Evolutionary conservation across 2,329 filamentous ascomycete species (phyloP).

Genomic region (Coniochaeta prunicola): DNA sequence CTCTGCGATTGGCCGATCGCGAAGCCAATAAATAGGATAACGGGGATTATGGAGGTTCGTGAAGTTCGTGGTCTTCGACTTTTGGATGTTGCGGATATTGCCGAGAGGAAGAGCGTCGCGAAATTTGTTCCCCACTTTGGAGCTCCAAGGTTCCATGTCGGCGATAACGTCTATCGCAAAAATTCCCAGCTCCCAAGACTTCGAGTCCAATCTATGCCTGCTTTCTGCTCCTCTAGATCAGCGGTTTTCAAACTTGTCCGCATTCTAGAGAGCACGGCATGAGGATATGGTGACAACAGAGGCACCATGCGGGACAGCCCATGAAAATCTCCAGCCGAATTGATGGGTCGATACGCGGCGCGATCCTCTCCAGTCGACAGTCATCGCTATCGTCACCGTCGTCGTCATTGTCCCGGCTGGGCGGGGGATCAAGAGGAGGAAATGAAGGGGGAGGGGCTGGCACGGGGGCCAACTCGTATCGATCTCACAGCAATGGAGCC

Average conservation of each 20-base stretch:
- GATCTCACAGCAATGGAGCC: not conserved
- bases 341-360: constrained; percentile 52
- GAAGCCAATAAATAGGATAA: not conserved
- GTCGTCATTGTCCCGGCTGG: constrained; percentile 4
- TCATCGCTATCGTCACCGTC: constrained; percentile 21
- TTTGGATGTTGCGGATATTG: constrained; percentile 3
- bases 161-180: constrained; percentile 2
- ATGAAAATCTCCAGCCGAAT: constrained; percentile 55
- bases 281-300: constrained; percentile 20
- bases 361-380: constrained; percentile 41
- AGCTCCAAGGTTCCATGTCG: not conserved
- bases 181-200: constrained; percentile 1
- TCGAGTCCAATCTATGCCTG: not conserved
- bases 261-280: constrained; percentile 3
- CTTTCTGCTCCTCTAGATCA: not conserved
- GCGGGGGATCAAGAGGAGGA: not conserved
- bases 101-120: constrained; percentile 2
- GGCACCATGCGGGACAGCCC: constrained; percentile 45
- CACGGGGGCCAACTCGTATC: not conserved
- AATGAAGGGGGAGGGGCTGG: not conserved
- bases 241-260: not conserved
- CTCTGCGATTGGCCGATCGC: not conserved
- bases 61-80: constrained; percentile 3
- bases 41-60: constrained; percentile 4
- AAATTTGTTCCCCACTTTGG: constrained; percentile 10